Base-by-base conservation (phyloP, 768 basidiomycete species). In the Royoungia palumana region DNA sequence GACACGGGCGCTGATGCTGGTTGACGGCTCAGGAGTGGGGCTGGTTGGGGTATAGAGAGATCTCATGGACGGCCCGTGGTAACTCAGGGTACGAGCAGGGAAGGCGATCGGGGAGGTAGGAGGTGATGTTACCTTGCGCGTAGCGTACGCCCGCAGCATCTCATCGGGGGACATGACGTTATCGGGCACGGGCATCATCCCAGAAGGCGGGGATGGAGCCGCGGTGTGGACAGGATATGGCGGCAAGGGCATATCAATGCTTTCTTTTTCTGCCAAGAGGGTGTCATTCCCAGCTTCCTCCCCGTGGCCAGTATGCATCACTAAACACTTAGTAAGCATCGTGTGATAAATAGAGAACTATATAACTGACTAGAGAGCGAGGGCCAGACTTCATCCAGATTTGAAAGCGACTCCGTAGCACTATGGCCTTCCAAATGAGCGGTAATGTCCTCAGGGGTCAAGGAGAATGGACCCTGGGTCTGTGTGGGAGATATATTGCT, bases 141-240 rank as follows among this genome's bases (percentile, higher is more conserved):
- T 77, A 6, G 86, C 86, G 51, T 87, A 89, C 1, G 83, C 84
- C 32, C 83, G 80, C 38, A 89, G 72, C 82, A 89, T 85, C 21
- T 80, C 87, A 60, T 90, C 88, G 4, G 87, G 87, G 1, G 75
- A 74, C 76, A 78, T 78, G 41, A 68, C 55, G 28, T 57, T 71
- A 2, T 66, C 72, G 21, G 75, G 71, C 59, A 71, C 57, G 2
- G 75, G 58, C 55, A 71, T 70, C 71, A 76, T 75, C 39, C 64
- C 52, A 40, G 48, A 43, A 38, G 71, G 49, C 35, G 48, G 77
- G 21, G 78, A 74, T 41, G 64, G 49, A 39, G 72, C 54, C 3
- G 52, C 53, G 41, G 66, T 27, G 49, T 64, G 59, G 35, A 53
- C 62, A 47, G 72, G 67, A 41, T 60, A 60, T 5, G 73, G 73